Conservation (phyloP, 805 yeast species). For the Ogataea nitratoaversa region DNA sequence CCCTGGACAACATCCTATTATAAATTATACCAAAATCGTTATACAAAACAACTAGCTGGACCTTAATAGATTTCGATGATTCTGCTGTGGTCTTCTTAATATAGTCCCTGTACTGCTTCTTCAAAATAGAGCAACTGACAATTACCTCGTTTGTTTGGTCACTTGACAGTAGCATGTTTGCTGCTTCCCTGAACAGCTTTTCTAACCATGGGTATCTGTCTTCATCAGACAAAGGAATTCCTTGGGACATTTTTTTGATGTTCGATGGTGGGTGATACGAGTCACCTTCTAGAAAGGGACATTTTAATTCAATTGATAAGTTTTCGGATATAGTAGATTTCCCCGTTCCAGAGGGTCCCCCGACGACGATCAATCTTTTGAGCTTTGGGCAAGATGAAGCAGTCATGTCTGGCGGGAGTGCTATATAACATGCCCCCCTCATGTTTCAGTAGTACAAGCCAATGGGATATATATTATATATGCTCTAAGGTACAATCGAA, state of each 20-base stretch:
- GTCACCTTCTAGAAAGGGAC: slow-evolving; percentile 84
- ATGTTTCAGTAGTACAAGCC: too few species aligned
- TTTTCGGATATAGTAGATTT: slow-evolving; percentile 71
- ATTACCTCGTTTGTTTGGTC: slow-evolving; percentile 45
- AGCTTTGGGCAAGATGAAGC: background rate
- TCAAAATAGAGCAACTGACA: slow-evolving; percentile 83
- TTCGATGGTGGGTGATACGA: slow-evolving; percentile 64
- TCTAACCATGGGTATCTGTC: slow-evolving; percentile 92
- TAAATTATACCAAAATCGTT: slow-evolving; percentile 59
- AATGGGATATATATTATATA: too few species aligned
- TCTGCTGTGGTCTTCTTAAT: slow-evolving; percentile 38
- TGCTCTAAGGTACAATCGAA: too few species aligned
- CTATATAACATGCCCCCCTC: too few species aligned
- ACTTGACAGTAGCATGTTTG: too few species aligned
- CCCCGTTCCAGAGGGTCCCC: slow-evolving; percentile 97
- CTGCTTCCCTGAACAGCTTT: slow-evolving; percentile 28
- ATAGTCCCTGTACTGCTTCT: slow-evolving; percentile 63
- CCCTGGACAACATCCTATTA: slow-evolving; percentile 57
- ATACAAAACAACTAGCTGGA: slow-evolving; percentile 60
- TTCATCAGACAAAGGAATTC: slow-evolving; percentile 79
- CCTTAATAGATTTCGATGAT: slow-evolving; percentile 18
- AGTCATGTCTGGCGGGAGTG: too few species aligned
- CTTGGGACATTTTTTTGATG: slow-evolving; percentile 76
- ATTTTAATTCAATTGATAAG: slow-evolving; percentile 40
- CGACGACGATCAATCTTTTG: slow-evolving; percentile 46